Conservation (phyloP, 306 rosid species). For the Leucaena leucocephala region DNA sequence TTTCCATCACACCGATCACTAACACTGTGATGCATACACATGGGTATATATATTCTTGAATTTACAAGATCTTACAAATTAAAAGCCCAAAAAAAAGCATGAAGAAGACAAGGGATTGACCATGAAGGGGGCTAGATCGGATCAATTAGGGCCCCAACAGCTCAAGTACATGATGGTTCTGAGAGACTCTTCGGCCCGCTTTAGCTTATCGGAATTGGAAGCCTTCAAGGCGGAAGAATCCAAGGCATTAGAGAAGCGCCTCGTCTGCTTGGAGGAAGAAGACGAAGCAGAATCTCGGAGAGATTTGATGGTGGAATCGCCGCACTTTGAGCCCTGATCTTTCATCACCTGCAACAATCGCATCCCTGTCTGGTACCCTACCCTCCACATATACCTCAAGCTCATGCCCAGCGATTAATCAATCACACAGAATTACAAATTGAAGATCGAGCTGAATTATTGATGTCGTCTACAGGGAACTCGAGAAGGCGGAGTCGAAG, state of each 20-base stretch:
- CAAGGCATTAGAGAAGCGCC: slow-evolving; percentile 35
- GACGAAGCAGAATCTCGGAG: slow-evolving; percentile 50
- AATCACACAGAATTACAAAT: not conserved
- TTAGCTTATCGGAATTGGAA: slow-evolving; percentile 38
- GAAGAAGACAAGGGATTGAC: not conserved
- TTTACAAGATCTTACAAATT: not conserved
- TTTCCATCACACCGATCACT: not conserved
- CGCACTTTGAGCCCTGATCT: slow-evolving; percentile 60
- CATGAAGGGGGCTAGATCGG: not conserved
- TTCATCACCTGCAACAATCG: slow-evolving; percentile 48
- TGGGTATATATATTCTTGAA: too few relatives aligned
- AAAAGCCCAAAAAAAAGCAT: not conserved
- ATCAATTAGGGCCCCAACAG: slow-evolving; percentile 77
- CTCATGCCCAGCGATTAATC: slow-evolving; percentile 45
- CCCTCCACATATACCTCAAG: slow-evolving; percentile 54
- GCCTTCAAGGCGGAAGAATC: slow-evolving; percentile 40
- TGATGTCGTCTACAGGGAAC: not conserved
- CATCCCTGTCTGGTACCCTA: slow-evolving; percentile 39
- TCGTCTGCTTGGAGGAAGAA: slow-evolving; percentile 45
- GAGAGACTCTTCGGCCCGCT: slow-evolving; percentile 71
- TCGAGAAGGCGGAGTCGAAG: not conserved
- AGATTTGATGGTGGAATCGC: slow-evolving; percentile 49
- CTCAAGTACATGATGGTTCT: slow-evolving; percentile 80
- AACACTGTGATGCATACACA: not conserved
- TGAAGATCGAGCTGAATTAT: too few relatives aligned